Evolutionary conservation across 1,139 yeast genomes (phyloP), one percentile per base, ranked within the genome.

Genomic region (Debaryomyces singareniensis): DNA sequence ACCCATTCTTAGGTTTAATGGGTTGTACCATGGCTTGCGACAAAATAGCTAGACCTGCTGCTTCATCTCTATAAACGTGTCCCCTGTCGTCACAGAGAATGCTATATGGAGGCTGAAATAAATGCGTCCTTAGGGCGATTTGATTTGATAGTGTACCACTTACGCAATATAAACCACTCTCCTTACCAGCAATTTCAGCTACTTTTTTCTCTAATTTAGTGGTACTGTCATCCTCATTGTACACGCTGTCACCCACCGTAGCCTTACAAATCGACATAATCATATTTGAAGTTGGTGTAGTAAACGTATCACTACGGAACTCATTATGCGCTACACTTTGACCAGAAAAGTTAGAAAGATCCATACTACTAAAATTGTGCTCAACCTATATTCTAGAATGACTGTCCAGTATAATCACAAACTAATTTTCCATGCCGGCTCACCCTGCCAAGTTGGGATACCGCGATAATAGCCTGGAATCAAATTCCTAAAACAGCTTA

Each of bases 91-190:
- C 71, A 44, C 71, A 63, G 20, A 66, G 40, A 4, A 66, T 48
- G 25, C 63, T 53, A 42, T 64, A 60, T 5, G 72, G 72, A n/a
- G 72, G 72, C 35, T 66, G 71, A 29, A 44, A 42, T 36, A 66
- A 54, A 37, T 64, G 59, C 3, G 60, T 55, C 34, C 72, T 43
- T 35, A 66, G 43, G 2, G 58, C 71, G 31, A 66, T 49, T 40
- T 66, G 72, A 44, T 66, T 66, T 16, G 69, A 61, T 44, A 66
- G 44, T n/a, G 72, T 66, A 5, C 72, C 71, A 38, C 65, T 55
- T 6, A 62, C 70, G 40, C 72, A 66, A 42, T 45, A 66, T 24
- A 66, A 49, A 2, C 64, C 68, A 1, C 68, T 61, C 29, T 53
- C 61, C 38, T 65, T 66, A 1, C 71, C 71, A 2, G 69, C 54